Conservation (phyloP, 2,329 filamentous ascomycete genomes). For the Teratosphaeria epicoccoides region DNA sequence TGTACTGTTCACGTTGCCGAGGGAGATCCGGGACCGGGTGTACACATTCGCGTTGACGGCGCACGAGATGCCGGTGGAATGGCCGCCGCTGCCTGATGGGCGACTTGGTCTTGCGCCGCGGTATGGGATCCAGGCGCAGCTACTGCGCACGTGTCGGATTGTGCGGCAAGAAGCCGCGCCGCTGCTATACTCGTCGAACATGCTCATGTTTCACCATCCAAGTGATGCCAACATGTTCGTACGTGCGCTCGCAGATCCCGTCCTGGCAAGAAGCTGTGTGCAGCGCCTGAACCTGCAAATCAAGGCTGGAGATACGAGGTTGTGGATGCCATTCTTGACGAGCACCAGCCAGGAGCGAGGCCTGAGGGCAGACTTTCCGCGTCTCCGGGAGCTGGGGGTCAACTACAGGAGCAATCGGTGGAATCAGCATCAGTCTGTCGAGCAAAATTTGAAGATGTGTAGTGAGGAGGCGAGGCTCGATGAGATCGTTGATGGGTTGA, state of each 20-base stretch:
- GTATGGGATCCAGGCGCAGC: slow-evolving; percentile 19
- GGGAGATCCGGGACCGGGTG: slow-evolving; percentile 27
- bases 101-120: slow-evolving; percentile 1
- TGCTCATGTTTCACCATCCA: slow-evolving; percentile 27
- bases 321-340: slow-evolving; percentile 29
- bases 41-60: slow-evolving; percentile 24
- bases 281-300: slow-evolving; percentile 22
- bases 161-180: slow-evolving; percentile 24
- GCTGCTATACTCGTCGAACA: slow-evolving; percentile 27
- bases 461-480: slow-evolving; percentile 18
- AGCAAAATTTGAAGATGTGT: slow-evolving; percentile 18
- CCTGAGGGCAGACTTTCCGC: slow-evolving; percentile 25
- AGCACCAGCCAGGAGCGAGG: slow-evolving; percentile 15
- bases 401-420: slow-evolving; percentile 25
- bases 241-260: slow-evolving; percentile 19
- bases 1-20: slow-evolving; percentile 25
- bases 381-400: slow-evolving; percentile 20
- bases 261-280: slow-evolving; percentile 12
- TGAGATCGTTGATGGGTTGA: slow-evolving; percentile 21
- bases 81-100: slow-evolving; percentile 17
- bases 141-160: slow-evolving; percentile 23
- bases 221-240: slow-evolving; percentile 30
- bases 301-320: slow-evolving; percentile 23
- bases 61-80: slow-evolving; percentile 19
- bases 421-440: slow-evolving; percentile 17